These are phyloP conservation scores for Haberlea rhodopensis DNA, from an alignment of 257 asterid species.

Conservation along the genomic window DNA sequence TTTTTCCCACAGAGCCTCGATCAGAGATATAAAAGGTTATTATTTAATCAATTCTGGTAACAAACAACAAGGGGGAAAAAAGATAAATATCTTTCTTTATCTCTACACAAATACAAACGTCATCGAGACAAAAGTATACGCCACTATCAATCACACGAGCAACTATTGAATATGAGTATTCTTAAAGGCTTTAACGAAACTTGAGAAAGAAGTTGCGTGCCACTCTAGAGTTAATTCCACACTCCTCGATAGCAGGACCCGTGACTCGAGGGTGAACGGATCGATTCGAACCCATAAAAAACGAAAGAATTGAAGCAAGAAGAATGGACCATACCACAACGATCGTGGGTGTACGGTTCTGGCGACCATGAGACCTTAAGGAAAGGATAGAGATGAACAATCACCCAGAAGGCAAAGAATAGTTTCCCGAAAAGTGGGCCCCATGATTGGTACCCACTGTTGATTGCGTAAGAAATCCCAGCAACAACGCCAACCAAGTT, in stretches of 20 bases:
- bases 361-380: slow-evolving; percentile 96
- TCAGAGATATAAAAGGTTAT: not conserved
- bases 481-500: slow-evolving; percentile 93
- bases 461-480: slow-evolving; percentile 87
- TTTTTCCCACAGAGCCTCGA: not conserved
- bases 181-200: not conserved
- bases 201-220: not conserved
- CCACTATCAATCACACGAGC: slow-evolving; percentile 18
- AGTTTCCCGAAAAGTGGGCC: slow-evolving; percentile 92
- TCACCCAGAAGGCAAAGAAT: slow-evolving; percentile 97
- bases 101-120: slow-evolving; percentile 34
- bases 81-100: slow-evolving; percentile 15
- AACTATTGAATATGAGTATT: slow-evolving; percentile 1
- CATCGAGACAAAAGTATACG: slow-evolving; percentile 20
- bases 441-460: slow-evolving; percentile 97
- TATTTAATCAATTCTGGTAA: slow-evolving; percentile 14
- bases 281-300: slow-evolving; percentile 89
- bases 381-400: slow-evolving; percentile 91
- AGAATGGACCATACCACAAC: slow-evolving; percentile 95
- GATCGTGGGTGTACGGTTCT: slow-evolving; percentile 88
- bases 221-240: slow-evolving; percentile 76
- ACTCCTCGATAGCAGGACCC: slow-evolving; percentile 69
- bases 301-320: slow-evolving; percentile 86
- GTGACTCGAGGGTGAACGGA: slow-evolving; percentile 86
- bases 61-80: not conserved